phyloP scores from a whole-genome alignment of 345 rosid species.

The Populus alba region DNA sequence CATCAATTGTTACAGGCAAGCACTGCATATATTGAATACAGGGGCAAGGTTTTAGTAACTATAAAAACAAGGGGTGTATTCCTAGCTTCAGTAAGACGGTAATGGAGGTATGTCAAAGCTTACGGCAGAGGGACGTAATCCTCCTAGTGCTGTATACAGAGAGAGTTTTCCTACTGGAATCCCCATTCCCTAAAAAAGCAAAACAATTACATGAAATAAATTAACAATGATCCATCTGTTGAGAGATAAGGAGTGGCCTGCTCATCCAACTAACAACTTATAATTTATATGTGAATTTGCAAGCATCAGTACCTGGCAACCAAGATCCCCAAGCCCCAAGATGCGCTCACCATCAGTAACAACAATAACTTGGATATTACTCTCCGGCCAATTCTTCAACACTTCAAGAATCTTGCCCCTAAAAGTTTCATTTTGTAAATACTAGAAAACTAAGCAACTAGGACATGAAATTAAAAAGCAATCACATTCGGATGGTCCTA shows the following conservation, averaged over 20 bases:
- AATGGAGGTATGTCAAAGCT: background rate
- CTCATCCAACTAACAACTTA: background rate
- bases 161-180: constrained; percentile 38
- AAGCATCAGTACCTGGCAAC: constrained; percentile 73
- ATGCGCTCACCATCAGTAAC: constrained; percentile 98
- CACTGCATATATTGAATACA: constrained; percentile 19
- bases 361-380: constrained; percentile 87
- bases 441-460: constrained; percentile 5
- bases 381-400: constrained; percentile 92
- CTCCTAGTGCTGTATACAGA: constrained; percentile 34
- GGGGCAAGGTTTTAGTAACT: background rate
- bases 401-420: constrained; percentile 94
- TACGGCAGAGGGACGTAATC: constrained; percentile 35
- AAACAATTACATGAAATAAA: background rate
- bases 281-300: background rate
- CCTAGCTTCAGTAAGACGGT: background rate
- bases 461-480: background rate
- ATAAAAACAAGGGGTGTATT: background rate
- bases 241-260: background rate
- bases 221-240: background rate
- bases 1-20: constrained; percentile 38
- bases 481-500: constrained; percentile 22
- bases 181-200: constrained; percentile 32
- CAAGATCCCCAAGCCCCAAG: constrained; percentile 96
- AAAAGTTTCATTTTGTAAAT: constrained; percentile 13